Evolutionary conservation across 305 asterid species (phyloP).

Genomic region (Coffea humblotiana): DNA sequence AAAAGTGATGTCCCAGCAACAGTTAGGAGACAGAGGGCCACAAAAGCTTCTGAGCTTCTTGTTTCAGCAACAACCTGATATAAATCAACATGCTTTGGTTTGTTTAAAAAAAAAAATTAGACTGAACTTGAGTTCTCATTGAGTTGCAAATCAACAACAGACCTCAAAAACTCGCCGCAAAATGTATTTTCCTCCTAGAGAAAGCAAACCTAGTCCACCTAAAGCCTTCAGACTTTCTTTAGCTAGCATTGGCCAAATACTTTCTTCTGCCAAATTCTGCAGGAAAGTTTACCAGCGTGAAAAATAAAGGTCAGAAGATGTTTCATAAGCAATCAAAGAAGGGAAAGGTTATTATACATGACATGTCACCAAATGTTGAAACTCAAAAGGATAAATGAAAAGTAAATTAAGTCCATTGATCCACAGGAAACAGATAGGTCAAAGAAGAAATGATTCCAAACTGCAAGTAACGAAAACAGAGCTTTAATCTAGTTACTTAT

Average conservation of each 20-base stretch:
- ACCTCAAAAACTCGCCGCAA: slow-evolving; percentile 94
- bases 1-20: slow-evolving; percentile 96
- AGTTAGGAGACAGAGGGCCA: slow-evolving; percentile 94
- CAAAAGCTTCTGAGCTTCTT: slow-evolving; percentile 96
- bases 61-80: slow-evolving; percentile 94
- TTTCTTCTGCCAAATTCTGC: slow-evolving; percentile 78
- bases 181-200: slow-evolving; percentile 88
- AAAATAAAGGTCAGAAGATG: not conserved
- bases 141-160: slow-evolving; percentile 23
- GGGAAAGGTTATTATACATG: not conserved
- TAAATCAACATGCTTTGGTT: slow-evolving; percentile 33
- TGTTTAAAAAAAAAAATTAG: slow-evolving; percentile 14
- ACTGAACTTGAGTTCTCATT: slow-evolving; percentile 16
- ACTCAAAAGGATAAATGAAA: not conserved
- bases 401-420: not conserved
- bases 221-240: slow-evolving; percentile 94
- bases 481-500: not conserved
- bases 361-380: not conserved
- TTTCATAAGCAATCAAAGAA: slow-evolving; percentile 25
- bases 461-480: not conserved
- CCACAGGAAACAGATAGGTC: not conserved
- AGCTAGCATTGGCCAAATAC: slow-evolving; percentile 91
- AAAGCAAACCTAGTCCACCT: slow-evolving; percentile 84
- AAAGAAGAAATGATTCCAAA: not conserved
- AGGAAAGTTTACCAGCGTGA: slow-evolving; percentile 26